A percentile compares a stretch with the other conserved stretches of the same genome.
These are phyloP conservation scores for Dryas alaskensis DNA, from an alignment of 306 rosid genomes.

Conservation along the genomic window DNA sequence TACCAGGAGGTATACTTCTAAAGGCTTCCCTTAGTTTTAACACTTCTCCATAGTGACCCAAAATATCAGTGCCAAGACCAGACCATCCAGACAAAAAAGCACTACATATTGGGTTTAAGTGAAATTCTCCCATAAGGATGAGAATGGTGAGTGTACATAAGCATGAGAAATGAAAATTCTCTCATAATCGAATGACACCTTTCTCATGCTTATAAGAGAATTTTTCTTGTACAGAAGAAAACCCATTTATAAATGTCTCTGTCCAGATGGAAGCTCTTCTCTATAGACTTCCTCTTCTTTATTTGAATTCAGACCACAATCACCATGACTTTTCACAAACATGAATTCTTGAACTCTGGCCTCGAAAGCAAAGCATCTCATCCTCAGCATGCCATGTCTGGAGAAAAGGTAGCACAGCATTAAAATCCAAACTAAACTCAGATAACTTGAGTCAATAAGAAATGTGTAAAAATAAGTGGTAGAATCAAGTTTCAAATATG, in stretches of 20 bases:
- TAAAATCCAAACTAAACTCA: slow-evolving; percentile 16
- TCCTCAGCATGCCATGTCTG: slow-evolving; percentile 62
- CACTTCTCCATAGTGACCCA: slow-evolving; percentile 19
- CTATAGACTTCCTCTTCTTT: slow-evolving; percentile 25
- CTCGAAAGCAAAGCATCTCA: slow-evolving; percentile 40
- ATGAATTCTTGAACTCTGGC: slow-evolving; percentile 17
- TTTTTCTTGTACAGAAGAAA: neutral
- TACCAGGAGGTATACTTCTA: neutral
- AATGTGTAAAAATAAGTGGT: neutral
- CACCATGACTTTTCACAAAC: slow-evolving; percentile 7
- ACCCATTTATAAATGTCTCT: slow-evolving; percentile 18
- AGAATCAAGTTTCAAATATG: slow-evolving; percentile 7
- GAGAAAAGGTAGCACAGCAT: slow-evolving; percentile 31
- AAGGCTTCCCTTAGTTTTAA: slow-evolving; percentile 21
- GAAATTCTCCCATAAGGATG: too few relatives aligned
- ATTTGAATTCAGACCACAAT: slow-evolving; percentile 31
- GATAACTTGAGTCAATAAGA: neutral
- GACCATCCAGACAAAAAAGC: slow-evolving; percentile 17
- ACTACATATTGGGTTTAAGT: slow-evolving; percentile 10
- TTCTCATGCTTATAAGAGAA: too few relatives aligned
- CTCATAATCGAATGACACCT: too few relatives aligned
- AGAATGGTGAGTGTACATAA: too few relatives aligned
- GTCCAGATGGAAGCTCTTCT: slow-evolving; percentile 32
- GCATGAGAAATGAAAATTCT: too few relatives aligned
- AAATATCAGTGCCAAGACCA: slow-evolving; percentile 19